Evolutionary conservation across 371 early-diverging fungal genomes (phyloP).

Genomic region (Haplosporangium sp.): DNA sequence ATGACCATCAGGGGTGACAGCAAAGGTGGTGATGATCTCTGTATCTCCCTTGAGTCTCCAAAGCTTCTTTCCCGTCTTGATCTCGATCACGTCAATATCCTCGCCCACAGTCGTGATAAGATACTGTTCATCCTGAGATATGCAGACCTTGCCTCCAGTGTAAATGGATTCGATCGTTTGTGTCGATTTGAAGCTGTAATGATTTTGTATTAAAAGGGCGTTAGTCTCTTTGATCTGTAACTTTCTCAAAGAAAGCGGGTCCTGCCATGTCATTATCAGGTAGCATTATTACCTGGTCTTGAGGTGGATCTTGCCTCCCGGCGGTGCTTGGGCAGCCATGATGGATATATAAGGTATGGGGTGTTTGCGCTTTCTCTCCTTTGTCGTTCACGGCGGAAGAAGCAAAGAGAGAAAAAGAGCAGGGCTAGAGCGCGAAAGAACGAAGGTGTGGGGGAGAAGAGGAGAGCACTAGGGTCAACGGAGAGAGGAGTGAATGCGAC

Average conservation of each 20-base stretch:
- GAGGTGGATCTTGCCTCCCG: slow-evolving; percentile 55
- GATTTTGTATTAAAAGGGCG: background rate
- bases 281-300: slow-evolving; percentile 47
- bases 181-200: slow-evolving; percentile 74
- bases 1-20: slow-evolving; percentile 82
- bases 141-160: slow-evolving; percentile 89
- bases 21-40: slow-evolving; percentile 89
- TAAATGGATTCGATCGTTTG: slow-evolving; percentile 91
- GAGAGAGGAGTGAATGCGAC: background rate
- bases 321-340: slow-evolving; percentile 49
- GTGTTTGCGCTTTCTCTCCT: slow-evolving; percentile 9
- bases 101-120: slow-evolving; percentile 87
- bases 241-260: background rate
- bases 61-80: slow-evolving; percentile 75
- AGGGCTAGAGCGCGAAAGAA: background rate
- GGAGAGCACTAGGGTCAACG: background rate
- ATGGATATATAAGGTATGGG: slow-evolving; percentile 10
- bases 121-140: slow-evolving; percentile 75
- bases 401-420: background rate
- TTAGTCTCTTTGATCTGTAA: background rate
- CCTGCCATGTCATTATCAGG: background rate
- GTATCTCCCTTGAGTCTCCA: slow-evolving; percentile 82
- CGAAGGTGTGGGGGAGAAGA: background rate
- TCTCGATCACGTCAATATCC: slow-evolving; percentile 83
- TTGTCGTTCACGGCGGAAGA: background rate